phyloP scores from a whole-genome alignment of 129 eudicot genomes.

The Helianthus annuus region DNA sequence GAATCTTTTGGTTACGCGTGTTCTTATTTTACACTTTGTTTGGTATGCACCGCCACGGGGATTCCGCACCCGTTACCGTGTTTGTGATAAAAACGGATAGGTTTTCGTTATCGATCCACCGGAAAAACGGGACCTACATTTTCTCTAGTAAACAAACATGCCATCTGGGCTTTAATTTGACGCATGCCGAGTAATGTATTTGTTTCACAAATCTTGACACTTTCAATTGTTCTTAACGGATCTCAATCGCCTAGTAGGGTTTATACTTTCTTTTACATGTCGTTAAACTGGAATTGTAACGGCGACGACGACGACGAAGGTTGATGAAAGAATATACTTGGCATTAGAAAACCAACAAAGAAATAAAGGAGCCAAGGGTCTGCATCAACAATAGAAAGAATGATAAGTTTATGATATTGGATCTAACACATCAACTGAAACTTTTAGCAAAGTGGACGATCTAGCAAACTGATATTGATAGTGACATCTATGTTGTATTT shows the following conservation, averaged over 20 bases:
- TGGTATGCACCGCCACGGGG: no score
- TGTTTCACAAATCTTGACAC: background rate
- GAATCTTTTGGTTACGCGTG: no score
- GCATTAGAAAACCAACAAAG: background rate
- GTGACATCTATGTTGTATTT: background rate
- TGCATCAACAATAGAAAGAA: background rate
- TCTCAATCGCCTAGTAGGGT: no score
- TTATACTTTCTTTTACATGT: background rate
- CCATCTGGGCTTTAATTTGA: background rate
- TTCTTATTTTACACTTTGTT: no score
- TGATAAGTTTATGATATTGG: background rate
- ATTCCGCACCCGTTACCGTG: no score
- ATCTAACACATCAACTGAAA: background rate
- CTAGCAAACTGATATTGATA: background rate
- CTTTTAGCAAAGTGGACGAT: background rate
- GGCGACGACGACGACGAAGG: background rate
- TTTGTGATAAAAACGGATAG: no score
- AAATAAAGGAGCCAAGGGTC: background rate
- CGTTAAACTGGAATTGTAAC: background rate
- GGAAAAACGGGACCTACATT: no score
- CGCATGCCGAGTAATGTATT: background rate
- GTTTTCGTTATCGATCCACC: no score
- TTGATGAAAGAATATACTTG: background rate
- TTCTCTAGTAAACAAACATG: background rate
- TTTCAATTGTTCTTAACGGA: background rate